phyloP scores from a whole-genome alignment of 352 stramenopile species.

The Blastocystis sp. region DNA sequence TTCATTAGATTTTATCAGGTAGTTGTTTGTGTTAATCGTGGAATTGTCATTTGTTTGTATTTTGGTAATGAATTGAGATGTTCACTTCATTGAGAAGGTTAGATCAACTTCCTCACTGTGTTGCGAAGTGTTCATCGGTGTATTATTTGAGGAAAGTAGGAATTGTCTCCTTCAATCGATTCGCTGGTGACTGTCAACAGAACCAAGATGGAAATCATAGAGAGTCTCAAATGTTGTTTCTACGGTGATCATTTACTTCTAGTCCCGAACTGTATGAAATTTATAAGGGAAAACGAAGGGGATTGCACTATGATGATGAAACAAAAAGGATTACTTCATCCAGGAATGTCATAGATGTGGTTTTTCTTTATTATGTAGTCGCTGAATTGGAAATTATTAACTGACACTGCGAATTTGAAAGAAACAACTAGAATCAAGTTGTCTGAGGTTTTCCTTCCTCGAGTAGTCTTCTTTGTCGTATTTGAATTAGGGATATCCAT shows the following conservation, averaged over 20 bases:
- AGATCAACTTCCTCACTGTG: too few relatives aligned
- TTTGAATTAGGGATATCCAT: not conserved
- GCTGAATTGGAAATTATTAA: not conserved
- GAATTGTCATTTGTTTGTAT: too few relatives aligned
- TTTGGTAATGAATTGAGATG: too few relatives aligned
- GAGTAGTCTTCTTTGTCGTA: not conserved
- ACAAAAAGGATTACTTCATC: not conserved
- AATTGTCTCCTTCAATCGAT: too few relatives aligned
- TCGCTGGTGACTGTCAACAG: too few relatives aligned
- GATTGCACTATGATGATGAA: not conserved
- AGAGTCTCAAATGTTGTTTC: not conserved
- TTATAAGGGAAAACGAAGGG: not conserved
- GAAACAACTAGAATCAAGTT: slow-evolving; percentile 9
- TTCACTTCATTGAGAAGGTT: too few relatives aligned
- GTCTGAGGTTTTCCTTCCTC: slow-evolving; percentile 20
- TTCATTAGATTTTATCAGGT: too few relatives aligned
- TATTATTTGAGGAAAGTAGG: too few relatives aligned
- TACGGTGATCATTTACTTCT: not conserved
- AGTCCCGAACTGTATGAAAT: not conserved
- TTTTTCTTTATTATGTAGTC: not conserved
- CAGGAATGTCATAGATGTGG: not conserved
- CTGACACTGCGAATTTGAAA: not conserved
- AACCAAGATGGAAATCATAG: not conserved
- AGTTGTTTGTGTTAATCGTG: too few relatives aligned
- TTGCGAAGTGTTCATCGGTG: too few relatives aligned